Evolutionary conservation across 2,329 filamentous ascomycete species (phyloP).

Genomic region (Cytospora mali): DNA sequence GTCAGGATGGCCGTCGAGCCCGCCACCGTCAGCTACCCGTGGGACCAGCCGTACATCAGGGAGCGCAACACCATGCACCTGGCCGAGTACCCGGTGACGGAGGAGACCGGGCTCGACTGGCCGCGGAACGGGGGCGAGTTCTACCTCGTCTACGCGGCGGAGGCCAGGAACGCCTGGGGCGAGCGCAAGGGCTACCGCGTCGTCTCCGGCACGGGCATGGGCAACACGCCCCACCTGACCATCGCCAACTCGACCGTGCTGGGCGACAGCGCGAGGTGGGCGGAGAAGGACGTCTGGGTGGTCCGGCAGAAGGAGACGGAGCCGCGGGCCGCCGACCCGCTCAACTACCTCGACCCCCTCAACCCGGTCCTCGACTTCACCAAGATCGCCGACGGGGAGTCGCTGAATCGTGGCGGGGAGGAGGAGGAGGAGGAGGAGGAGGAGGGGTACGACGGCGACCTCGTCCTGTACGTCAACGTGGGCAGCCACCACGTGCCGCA

Average conservation of each 20-base stretch:
- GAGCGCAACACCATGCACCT: slow-evolving; percentile 29
- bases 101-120: slow-evolving; percentile 25
- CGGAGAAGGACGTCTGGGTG: slow-evolving; percentile 41
- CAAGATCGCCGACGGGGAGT: slow-evolving; percentile 41
- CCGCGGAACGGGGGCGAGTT: slow-evolving; percentile 44
- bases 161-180: slow-evolving; percentile 44
- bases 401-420: slow-evolving; percentile 22
- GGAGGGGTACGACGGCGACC: slow-evolving; percentile 33
- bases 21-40: slow-evolving; percentile 31
- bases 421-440: slow-evolving; percentile 31
- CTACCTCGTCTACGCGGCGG: slow-evolving; percentile 40
- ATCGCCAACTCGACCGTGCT: slow-evolving; percentile 39
- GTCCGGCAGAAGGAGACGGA: slow-evolving; percentile 49
- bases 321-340: slow-evolving; percentile 40
- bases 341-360: slow-evolving; percentile 40
- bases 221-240: slow-evolving; percentile 31
- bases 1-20: slow-evolving; percentile 39
- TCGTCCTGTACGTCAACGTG: slow-evolving; percentile 46
- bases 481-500: slow-evolving; percentile 49
- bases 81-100: slow-evolving; percentile 16
- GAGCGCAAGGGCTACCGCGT: slow-evolving; percentile 47
- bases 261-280: slow-evolving; percentile 33
- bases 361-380: slow-evolving; percentile 46
- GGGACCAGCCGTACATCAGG: slow-evolving; percentile 24
- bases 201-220: slow-evolving; percentile 36